Evolutionary conservation across 2,329 filamentous ascomycete genomes (phyloP).

Genomic region (Calonectria fujianensis): DNA sequence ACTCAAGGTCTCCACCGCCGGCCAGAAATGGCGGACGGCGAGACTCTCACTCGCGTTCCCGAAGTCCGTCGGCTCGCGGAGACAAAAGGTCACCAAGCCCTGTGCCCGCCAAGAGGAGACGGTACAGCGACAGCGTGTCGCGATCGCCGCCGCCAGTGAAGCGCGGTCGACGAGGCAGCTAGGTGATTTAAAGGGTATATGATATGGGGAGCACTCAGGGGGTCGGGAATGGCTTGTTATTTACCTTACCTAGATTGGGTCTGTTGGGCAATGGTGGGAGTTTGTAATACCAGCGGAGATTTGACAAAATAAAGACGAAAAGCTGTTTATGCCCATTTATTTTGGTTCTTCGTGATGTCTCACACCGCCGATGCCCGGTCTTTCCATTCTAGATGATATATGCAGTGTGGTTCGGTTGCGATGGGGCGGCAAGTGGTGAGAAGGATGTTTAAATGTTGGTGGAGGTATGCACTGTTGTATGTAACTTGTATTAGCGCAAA

Average conservation of each 20-base stretch:
- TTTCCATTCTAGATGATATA: background rate
- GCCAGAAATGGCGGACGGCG: constrained; percentile 48
- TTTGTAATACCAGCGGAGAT: constrained; percentile 49
- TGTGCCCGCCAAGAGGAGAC: constrained; percentile 56
- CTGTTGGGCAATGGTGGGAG: constrained; percentile 41
- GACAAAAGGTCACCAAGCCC: constrained; percentile 52
- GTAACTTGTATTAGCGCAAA: background rate
- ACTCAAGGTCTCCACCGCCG: constrained; percentile 56
- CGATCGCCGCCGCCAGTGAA: constrained; percentile 58
- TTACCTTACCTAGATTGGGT: constrained; percentile 45
- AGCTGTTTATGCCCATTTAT: constrained; percentile 43
- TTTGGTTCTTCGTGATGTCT: constrained; percentile 23
- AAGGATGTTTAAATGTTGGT: background rate
- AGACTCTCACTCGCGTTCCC: constrained; percentile 53
- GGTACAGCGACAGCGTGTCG: constrained; percentile 58
- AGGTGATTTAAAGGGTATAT: constrained; percentile 27
- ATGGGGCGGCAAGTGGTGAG: no score
- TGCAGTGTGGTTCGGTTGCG: background rate
- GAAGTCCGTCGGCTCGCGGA: constrained; percentile 47
- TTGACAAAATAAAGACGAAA: constrained; percentile 46
- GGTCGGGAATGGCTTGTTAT: constrained; percentile 38
- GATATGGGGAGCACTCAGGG: constrained; percentile 19
- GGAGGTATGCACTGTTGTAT: no score
- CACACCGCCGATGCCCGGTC: background rate
- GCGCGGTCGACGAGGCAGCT: constrained; percentile 56